These are phyloP conservation scores for Anthostomella pinea DNA, from an alignment of 2,329 filamentous ascomycete genomes.

Conservation along the genomic window DNA sequence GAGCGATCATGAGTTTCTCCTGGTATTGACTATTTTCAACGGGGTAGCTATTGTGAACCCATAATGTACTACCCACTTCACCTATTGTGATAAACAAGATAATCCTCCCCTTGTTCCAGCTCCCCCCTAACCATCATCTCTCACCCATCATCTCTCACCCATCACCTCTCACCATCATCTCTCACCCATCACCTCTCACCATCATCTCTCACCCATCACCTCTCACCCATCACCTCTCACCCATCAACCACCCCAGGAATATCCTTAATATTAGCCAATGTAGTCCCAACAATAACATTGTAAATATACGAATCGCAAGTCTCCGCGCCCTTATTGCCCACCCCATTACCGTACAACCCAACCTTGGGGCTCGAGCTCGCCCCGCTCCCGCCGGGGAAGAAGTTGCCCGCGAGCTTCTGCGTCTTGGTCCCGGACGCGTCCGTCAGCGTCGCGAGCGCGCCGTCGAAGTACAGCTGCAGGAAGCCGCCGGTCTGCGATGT, in stretches of 20 bases:
- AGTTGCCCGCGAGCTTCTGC: conserved; percentile 4
- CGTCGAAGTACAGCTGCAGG: conserved; percentile 5
- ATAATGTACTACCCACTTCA: too few relatives aligned
- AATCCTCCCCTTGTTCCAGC: too few relatives aligned
- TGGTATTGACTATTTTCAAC: too few relatives aligned
- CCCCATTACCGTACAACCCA: conserved; percentile 4
- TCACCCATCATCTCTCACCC: too few relatives aligned
- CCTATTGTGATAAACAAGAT: too few relatives aligned
- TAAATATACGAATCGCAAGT: conserved; percentile 6
- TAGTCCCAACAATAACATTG: conserved; percentile 6
- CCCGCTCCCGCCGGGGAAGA: conserved; percentile 3
- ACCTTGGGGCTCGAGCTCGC: conserved; percentile 6
- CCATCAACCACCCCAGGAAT: conserved; percentile 2
- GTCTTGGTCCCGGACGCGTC: conserved; percentile 4
- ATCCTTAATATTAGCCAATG: conserved; percentile 4
- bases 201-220: too few relatives aligned
- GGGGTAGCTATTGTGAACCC: too few relatives aligned
- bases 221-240: too few relatives aligned
- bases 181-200: too few relatives aligned
- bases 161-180: too few relatives aligned
- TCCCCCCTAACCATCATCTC: too few relatives aligned
- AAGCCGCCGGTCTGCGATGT: conserved; percentile 4
- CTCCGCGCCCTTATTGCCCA: conserved; percentile 1
- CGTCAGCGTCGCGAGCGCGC: conserved; percentile 6
- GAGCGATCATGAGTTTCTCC: too few relatives aligned